Percentiles rank a stretch among this genome's conserved stretches.
These are phyloP conservation scores for Lasiodiplodia sp. DNA, from an alignment of 2,329 filamentous ascomycete species.

Conservation along the genomic window DNA sequence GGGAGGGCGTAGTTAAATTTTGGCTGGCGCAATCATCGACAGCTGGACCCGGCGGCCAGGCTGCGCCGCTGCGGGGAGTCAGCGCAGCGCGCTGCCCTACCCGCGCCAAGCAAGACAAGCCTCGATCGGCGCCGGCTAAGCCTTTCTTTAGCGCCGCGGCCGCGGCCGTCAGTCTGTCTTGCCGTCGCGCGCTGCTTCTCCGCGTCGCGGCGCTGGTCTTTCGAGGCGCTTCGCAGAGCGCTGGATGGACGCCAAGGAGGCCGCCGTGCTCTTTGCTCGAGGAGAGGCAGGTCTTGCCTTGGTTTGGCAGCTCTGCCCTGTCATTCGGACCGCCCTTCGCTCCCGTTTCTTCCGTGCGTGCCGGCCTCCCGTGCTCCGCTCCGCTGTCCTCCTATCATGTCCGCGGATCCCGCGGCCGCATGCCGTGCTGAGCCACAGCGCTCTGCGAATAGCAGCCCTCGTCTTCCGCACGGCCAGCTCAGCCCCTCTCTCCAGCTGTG, in stretches of 20 bases:
- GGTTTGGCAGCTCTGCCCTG: slow-evolving; percentile 15
- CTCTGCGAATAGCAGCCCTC: too few species aligned
- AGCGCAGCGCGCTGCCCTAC: slow-evolving; percentile 1
- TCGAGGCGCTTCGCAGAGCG: neutral
- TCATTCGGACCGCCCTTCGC: slow-evolving; percentile 17
- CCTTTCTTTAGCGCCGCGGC: neutral
- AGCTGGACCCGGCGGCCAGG: slow-evolving; percentile 12
- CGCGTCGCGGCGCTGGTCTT: neutral
- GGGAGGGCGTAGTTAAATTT: slow-evolving; percentile 11
- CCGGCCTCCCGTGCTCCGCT: slow-evolving; percentile 22
- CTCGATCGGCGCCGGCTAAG: slow-evolving; percentile 22
- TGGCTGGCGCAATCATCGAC: slow-evolving; percentile 4
- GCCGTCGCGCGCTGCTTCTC: neutral
- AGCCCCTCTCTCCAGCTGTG: slow-evolving; percentile 6
- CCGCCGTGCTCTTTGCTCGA: neutral
- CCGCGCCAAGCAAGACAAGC: slow-evolving; percentile 20
- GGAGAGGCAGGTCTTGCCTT: slow-evolving; percentile 10
- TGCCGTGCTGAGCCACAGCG: neutral
- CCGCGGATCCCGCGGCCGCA: neutral
- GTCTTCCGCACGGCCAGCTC: slow-evolving; percentile 13
- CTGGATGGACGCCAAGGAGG: slow-evolving; percentile 2
- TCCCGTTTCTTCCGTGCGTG: slow-evolving; percentile 25
- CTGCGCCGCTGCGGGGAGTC: slow-evolving; percentile 27
- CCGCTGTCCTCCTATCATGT: slow-evolving; percentile 6
- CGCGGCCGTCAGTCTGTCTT: neutral